phyloP scores from a whole-genome alignment of 495 filamentous ascomycete species.

The Apodospora peruviana region DNA sequence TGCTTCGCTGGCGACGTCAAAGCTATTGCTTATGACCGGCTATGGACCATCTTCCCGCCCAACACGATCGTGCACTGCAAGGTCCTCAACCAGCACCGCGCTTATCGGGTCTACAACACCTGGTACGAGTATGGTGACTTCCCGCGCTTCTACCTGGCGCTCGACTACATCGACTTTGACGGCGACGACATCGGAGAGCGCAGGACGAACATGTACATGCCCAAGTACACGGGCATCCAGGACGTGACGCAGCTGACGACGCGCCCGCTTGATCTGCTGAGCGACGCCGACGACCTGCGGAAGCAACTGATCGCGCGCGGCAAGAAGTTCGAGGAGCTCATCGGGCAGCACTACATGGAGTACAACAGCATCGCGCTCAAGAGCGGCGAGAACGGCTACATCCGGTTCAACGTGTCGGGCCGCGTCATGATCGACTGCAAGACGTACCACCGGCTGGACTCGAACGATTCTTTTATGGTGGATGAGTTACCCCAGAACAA shows the following conservation, averaged over 20 bases:
- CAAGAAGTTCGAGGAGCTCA: constrained; percentile 25
- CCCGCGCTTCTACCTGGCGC: constrained; percentile 9
- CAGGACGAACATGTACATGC: constrained; percentile 11
- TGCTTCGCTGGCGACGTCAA: constrained; percentile 18
- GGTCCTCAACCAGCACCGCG: constrained; percentile 22
- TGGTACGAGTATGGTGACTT: constrained; percentile 16
- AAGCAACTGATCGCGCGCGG: constrained; percentile 23
- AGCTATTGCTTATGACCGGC: constrained; percentile 26
- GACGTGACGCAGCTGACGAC: constrained; percentile 19
- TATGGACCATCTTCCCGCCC: constrained; percentile 34
- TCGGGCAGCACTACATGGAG: constrained; percentile 23
- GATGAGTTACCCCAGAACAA: constrained; percentile 2
- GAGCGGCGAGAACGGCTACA: constrained; percentile 16
- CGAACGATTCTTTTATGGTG: constrained; percentile 20
- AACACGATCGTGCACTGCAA: constrained; percentile 20
- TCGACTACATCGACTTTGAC: constrained; percentile 28
- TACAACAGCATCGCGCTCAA: constrained; percentile 29
- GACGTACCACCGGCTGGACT: constrained; percentile 23
- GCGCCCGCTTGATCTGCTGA: constrained; percentile 23
- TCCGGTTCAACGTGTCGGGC: constrained; percentile 20
- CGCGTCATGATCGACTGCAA: constrained; percentile 35
- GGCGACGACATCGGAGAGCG: constrained; percentile 25
- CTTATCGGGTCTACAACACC: constrained; percentile 17
- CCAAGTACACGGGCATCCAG: constrained; percentile 21
- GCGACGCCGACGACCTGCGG: constrained; percentile 15